Conservation (phyloP, 129 eudicot species). For the Solidago caesia region DNA sequence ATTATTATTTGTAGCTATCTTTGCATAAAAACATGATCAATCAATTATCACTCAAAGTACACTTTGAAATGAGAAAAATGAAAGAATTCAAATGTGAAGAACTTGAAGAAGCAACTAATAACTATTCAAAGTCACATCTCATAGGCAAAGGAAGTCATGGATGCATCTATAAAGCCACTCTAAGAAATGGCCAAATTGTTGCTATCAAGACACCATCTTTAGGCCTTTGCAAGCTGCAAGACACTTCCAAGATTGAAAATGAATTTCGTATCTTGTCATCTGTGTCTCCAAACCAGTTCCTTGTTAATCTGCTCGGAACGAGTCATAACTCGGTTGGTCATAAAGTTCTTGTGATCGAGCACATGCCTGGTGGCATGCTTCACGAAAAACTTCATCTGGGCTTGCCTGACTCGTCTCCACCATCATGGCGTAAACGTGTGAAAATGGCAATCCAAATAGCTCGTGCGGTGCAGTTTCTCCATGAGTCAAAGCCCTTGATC, state of each 20-base stretch:
- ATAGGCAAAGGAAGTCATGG: constrained; percentile 94
- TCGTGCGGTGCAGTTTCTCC: constrained; percentile 44
- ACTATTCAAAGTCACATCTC: constrained; percentile 52
- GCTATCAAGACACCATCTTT: constrained; percentile 72
- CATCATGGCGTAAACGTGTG: constrained; percentile 61
- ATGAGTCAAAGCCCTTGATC: constrained; percentile 40
- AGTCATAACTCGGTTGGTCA: constrained; percentile 39
- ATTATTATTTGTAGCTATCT: neutral
- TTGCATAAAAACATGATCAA: constrained; percentile 19
- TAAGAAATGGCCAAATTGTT: constrained; percentile 47
- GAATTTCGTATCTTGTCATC: constrained; percentile 65
- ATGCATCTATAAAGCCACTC: constrained; percentile 58
- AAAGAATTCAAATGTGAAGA: constrained; percentile 50
- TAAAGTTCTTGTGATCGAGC: constrained; percentile 56
- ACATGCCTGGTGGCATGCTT: constrained; percentile 74
- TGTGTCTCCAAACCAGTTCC: constrained; percentile 25
- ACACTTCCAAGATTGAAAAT: constrained; percentile 69
- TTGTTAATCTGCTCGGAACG: constrained; percentile 52
- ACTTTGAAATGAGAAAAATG: constrained; percentile 34
- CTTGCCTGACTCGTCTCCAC: constrained; percentile 26
- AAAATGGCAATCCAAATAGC: constrained; percentile 55
- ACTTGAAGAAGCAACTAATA: constrained; percentile 59
- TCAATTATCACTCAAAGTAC: constrained; percentile 1
- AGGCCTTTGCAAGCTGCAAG: constrained; percentile 69
- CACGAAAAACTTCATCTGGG: constrained; percentile 52